Conservation (phyloP, 345 rosid species). For the Kandelia obovata region DNA sequence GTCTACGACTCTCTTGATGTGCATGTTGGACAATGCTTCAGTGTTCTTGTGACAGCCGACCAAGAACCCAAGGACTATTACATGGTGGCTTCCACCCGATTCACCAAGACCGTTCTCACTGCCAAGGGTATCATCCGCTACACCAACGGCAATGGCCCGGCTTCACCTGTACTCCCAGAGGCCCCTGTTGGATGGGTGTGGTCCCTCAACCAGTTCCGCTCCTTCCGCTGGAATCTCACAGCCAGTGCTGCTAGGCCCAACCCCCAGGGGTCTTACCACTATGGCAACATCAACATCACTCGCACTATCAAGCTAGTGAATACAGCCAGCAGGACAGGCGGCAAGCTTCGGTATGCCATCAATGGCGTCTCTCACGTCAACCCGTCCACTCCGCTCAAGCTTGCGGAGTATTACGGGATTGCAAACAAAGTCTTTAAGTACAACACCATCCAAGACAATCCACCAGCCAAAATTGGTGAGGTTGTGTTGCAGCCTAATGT, state of each 20-base stretch:
- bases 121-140: constrained; percentile 3
- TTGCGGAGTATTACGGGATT: constrained; percentile 22
- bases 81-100: constrained; percentile 8
- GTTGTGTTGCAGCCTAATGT: constrained; percentile 33
- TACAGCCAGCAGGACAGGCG: constrained; percentile 1
- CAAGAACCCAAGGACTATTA: constrained; percentile 8
- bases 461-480: background rate
- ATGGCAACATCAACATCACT: constrained; percentile 20
- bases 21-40: background rate
- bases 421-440: constrained; percentile 23
- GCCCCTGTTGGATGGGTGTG: constrained; percentile 3
- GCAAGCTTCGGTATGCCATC: constrained; percentile 24
- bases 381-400: constrained; percentile 20
- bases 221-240: constrained; percentile 1
- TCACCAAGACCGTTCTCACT: background rate
- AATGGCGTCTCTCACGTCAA: constrained; percentile 21
- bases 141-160: constrained; percentile 7
- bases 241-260: constrained; percentile 2
- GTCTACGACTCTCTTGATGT: constrained; percentile 1
- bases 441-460: constrained; percentile 11
- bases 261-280: background rate
- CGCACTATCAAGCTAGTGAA: constrained; percentile 19
- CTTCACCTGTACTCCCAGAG: background rate
- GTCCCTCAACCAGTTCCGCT: constrained; percentile 6
- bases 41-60: constrained; percentile 8